Evolutionary conservation across 225 moss, liverwort and hornwort genomes (phyloP).

Genomic region (Rhytidiadelphus loreus): DNA sequence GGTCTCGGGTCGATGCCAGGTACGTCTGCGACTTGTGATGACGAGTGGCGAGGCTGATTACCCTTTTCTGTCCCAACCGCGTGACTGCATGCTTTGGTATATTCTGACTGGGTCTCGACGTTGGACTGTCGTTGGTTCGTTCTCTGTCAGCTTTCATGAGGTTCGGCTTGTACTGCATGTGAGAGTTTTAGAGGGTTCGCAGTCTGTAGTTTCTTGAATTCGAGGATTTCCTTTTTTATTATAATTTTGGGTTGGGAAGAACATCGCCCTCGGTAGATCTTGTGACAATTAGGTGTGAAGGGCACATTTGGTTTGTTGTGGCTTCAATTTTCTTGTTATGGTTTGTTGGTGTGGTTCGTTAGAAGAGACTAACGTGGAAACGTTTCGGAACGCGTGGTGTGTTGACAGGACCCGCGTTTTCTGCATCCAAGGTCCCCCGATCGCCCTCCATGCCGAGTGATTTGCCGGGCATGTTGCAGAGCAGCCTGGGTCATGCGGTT

Average conservation of each 20-base stretch:
- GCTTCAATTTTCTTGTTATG: neutral
- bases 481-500: slow-evolving; percentile 6
- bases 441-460: slow-evolving; percentile 26
- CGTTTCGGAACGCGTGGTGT: neutral
- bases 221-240: too few species aligned
- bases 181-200: neutral
- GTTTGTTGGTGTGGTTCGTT: neutral
- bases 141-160: too few species aligned
- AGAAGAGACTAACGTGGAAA: neutral
- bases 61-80: neutral
- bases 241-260: neutral
- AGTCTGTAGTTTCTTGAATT: neutral
- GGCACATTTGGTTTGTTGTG: neutral
- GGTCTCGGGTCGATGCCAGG: slow-evolving; percentile 20
- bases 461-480: slow-evolving; percentile 21
- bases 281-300: neutral
- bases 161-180: neutral
- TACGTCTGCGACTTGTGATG: neutral
- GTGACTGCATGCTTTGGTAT: neutral
- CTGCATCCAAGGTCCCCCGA: slow-evolving; percentile 17
- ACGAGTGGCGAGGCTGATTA: too few species aligned
- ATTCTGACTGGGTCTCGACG: neutral
- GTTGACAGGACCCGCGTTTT: slow-evolving; percentile 21
- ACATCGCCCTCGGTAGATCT: neutral
- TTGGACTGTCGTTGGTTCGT: neutral